A percentile compares a stretch with the other conserved stretches of the same genome.
Conservation (phyloP, 129 eudicot species). For the Gnaphalium uliginosum region DNA sequence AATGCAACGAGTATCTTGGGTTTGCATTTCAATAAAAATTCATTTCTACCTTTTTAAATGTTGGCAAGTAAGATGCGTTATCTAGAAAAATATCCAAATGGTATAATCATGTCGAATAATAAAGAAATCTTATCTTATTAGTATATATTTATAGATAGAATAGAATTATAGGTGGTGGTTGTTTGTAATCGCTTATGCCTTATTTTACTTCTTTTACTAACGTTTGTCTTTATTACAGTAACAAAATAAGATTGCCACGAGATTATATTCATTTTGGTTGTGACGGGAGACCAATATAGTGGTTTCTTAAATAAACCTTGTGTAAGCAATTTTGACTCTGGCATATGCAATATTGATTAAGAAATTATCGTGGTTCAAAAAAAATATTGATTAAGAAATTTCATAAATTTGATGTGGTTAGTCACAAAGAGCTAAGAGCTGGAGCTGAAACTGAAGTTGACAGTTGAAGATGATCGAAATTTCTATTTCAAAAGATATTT, state of each 20-base stretch:
- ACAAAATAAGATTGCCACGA: neutral
- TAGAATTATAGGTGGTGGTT: neutral
- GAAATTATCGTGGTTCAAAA: no score
- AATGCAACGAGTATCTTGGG: no score
- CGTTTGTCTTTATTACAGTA: neutral
- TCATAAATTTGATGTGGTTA: no score
- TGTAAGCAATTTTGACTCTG: neutral
- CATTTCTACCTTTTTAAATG: neutral
- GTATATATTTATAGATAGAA: no score
- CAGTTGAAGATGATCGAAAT: no score
- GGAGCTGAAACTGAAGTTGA: no score
- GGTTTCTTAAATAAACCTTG: neutral
- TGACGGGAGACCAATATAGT: neutral
- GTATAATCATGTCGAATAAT: neutral
- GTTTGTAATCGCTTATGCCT: neutral
- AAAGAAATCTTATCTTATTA: neutral
- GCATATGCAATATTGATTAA: neutral
- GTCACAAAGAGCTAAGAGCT: no score
- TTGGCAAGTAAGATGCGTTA: neutral
- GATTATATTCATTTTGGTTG: slow-evolving; percentile 1
- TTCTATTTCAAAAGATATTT: no score
- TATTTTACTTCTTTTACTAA: neutral
- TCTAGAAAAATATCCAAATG: neutral
- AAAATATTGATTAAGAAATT: no score
- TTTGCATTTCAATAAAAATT: no score